phyloP scores from a whole-genome alignment of 148 eudicot genomes.

The Tetragonia tetragonoides region DNA sequence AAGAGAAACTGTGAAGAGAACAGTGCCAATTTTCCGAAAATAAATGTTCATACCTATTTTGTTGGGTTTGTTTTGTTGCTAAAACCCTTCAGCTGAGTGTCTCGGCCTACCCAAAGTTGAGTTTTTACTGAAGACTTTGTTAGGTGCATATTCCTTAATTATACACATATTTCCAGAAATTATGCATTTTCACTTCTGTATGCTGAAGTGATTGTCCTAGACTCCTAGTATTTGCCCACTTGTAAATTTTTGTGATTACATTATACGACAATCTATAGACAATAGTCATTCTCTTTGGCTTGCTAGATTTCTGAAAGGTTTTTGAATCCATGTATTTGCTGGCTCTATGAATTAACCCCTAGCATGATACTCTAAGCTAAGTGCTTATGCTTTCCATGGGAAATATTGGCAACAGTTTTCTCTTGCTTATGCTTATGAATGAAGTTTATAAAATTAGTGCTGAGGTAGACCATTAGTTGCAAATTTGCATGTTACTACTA shows the following conservation, averaged over 20 bases:
- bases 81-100: constrained; percentile 1
- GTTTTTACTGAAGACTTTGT: not conserved
- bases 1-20: not conserved
- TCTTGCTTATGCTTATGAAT: too few relatives aligned
- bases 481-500: too few relatives aligned
- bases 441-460: too few relatives aligned
- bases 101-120: constrained; percentile 1
- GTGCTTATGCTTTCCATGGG: too few relatives aligned
- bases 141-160: not conserved
- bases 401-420: too few relatives aligned
- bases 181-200: not conserved
- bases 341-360: not conserved
- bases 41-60: not conserved
- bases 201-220: constrained; percentile 4
- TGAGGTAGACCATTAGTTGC: too few relatives aligned
- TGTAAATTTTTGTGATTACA: not conserved
- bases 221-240: not conserved
- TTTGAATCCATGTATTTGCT: not conserved
- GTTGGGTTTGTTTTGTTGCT: constrained; percentile 6
- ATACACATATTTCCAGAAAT: not conserved
- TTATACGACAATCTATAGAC: not conserved
- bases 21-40: not conserved
- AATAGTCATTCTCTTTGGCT: not conserved
- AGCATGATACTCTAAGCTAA: not conserved
- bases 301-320: not conserved